Percentiles rank a stretch among this genome's conserved stretches.
These are phyloP conservation scores for Lagerstroemia speciosa DNA, from an alignment of 345 rosid species.

Conservation along the genomic window DNA sequence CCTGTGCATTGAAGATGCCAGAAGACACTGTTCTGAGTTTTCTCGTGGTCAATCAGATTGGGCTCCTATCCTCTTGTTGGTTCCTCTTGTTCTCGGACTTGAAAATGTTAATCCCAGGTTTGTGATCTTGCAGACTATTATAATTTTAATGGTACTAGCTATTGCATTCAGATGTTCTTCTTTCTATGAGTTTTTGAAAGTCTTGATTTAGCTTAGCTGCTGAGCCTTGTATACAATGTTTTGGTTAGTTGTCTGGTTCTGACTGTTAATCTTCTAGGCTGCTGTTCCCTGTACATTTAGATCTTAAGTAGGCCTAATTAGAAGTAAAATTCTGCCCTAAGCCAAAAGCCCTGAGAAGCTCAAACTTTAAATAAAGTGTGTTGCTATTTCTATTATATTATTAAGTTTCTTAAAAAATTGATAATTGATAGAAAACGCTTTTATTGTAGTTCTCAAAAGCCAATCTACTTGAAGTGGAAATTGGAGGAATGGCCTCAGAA, in stretches of 20 bases:
- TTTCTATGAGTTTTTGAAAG: background rate
- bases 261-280: background rate
- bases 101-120: conserved; percentile 86
- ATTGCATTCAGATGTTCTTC: background rate
- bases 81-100: conserved; percentile 96
- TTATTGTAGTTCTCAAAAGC: no score
- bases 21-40: conserved; percentile 56
- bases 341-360: no score
- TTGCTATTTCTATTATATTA: no score
- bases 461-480: no score
- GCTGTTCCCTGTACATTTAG: background rate
- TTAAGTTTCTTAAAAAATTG: no score
- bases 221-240: background rate
- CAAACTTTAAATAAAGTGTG: no score
- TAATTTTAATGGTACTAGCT: no score
- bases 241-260: background rate
- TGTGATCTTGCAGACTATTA: background rate
- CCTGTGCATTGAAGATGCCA: conserved; percentile 70
- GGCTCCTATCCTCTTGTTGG: conserved; percentile 48
- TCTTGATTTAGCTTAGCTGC: background rate
- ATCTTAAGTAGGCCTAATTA: background rate
- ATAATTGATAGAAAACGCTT: no score
- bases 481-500: no score
- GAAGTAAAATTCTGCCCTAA: background rate
- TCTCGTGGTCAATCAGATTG: conserved; percentile 42